Evolutionary conservation across 2,329 filamentous ascomycete genomes (phyloP).

Genomic region (Sclerotiophoma versabilis): DNA sequence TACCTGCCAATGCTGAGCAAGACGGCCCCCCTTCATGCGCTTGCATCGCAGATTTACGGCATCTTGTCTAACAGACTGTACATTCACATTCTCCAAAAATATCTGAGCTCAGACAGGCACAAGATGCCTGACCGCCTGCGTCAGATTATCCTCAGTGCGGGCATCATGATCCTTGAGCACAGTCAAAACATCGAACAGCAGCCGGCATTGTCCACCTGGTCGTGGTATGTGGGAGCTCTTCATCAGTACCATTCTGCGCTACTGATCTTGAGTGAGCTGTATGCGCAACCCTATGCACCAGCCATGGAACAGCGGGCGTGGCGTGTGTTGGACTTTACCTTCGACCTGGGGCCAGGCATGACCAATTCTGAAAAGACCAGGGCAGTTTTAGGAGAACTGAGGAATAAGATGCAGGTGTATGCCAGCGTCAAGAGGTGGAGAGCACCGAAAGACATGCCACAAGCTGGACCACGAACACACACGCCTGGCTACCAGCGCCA

Average conservation of each 20-base stretch:
- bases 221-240: slow-evolving; percentile 74
- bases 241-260: slow-evolving; percentile 77
- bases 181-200: slow-evolving; percentile 62
- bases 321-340: slow-evolving; percentile 75
- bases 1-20: slow-evolving; percentile 70
- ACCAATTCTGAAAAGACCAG: slow-evolving; percentile 65
- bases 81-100: slow-evolving; percentile 73
- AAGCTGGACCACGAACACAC: slow-evolving; percentile 40
- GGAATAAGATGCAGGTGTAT: slow-evolving; percentile 67
- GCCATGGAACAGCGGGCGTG: slow-evolving; percentile 71
- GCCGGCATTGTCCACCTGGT: slow-evolving; percentile 64
- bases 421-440: slow-evolving; percentile 65
- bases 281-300: slow-evolving; percentile 62
- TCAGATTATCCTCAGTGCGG: slow-evolving; percentile 69
- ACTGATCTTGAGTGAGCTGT: slow-evolving; percentile 72
- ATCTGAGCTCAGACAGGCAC: slow-evolving; percentile 59
- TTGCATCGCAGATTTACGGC: slow-evolving; percentile 69
- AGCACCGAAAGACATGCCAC: slow-evolving; percentile 57
- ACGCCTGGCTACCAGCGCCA: slow-evolving; percentile 27
- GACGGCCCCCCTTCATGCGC: slow-evolving; percentile 67
- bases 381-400: slow-evolving; percentile 68
- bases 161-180: slow-evolving; percentile 62
- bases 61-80: slow-evolving; percentile 69
- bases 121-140: slow-evolving; percentile 68
- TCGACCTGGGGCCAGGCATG: slow-evolving; percentile 64